These are phyloP conservation scores for bread wheat (Triticum aestivum) DNA, from an alignment of 176 grass and related monocot species.

Conservation along the genomic window DNA sequence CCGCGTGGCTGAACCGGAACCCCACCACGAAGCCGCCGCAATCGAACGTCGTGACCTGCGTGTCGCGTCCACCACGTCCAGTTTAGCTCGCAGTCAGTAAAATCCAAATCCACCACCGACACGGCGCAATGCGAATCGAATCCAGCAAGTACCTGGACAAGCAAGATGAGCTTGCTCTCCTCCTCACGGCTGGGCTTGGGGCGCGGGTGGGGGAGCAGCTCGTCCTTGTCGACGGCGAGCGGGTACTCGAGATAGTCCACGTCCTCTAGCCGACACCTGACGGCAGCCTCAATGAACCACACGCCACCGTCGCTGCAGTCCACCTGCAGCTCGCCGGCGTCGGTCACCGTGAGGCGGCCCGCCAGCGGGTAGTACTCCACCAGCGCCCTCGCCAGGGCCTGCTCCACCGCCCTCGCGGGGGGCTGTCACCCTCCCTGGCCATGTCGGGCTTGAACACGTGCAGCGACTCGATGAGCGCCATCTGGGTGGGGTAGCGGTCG, in stretches of 20 bases:
- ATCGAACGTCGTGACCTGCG: slow-evolving; percentile 74
- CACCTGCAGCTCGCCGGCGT: slow-evolving; percentile 52
- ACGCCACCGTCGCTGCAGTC: slow-evolving; percentile 64
- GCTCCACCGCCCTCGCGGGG: slow-evolving; percentile 40
- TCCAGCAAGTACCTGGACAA: slow-evolving; percentile 51
- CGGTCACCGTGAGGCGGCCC: slow-evolving; percentile 50
- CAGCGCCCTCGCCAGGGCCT: slow-evolving; percentile 53
- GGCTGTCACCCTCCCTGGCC: slow-evolving; percentile 3
- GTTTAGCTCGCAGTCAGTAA: background rate
- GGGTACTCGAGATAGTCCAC: slow-evolving; percentile 96
- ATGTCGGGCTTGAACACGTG: slow-evolving; percentile 79
- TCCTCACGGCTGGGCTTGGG: slow-evolving; percentile 30
- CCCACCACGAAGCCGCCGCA: slow-evolving; percentile 95
- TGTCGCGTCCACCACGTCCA: background rate
- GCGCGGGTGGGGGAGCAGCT: slow-evolving; percentile 64
- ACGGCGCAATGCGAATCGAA: slow-evolving; percentile 14
- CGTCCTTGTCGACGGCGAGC: slow-evolving; percentile 72
- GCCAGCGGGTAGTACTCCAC: slow-evolving; percentile 88
- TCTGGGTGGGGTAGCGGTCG: slow-evolving; percentile 93
- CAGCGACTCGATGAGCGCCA: slow-evolving; percentile 94
- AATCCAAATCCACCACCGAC: background rate
- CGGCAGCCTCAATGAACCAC: slow-evolving; percentile 76
- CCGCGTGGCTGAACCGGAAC: slow-evolving; percentile 88
- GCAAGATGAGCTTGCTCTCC: slow-evolving; percentile 59
- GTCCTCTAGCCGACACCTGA: slow-evolving; percentile 54